Evolutionary conservation across 306 rosid genomes (phyloP).

Genomic region (Fragaria vesca): DNA sequence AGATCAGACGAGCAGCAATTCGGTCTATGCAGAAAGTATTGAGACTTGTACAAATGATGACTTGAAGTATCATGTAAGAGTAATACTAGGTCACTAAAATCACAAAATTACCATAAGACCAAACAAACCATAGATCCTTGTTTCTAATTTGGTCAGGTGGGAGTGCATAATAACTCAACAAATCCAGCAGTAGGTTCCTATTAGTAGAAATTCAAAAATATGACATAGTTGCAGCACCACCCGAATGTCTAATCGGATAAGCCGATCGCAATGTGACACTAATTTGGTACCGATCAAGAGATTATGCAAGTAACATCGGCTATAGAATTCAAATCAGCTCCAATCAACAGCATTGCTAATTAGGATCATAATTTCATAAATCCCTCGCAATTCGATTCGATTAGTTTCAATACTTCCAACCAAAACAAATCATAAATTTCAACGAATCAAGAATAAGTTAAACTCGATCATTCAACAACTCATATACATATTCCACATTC

Average conservation of each 20-base stretch:
- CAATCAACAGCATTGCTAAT: not conserved
- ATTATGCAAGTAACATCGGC: not conserved
- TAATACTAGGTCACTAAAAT: not conserved
- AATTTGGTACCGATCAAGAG: not conserved
- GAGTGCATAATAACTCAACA: not conserved
- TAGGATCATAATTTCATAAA: not conserved
- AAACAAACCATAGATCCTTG: not conserved
- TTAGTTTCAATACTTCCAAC: not conserved
- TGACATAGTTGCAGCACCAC: not conserved
- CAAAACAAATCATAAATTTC: too few species aligned
- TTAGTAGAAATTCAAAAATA: not conserved
- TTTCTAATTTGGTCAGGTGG: not conserved
- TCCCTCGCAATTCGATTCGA: not conserved
- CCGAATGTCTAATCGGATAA: not conserved
- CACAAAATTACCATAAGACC: not conserved
- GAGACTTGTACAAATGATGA: not conserved
- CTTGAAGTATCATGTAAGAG: not conserved
- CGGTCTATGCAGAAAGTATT: not conserved
- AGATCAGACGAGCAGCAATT: not conserved
- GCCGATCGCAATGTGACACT: not conserved
- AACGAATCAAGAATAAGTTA: not conserved
- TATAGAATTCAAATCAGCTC: not conserved
- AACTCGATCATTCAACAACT: slow-evolving; percentile 1
- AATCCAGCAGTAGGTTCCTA: not conserved
- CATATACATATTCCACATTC: slow-evolving; percentile 11